Evolutionary conservation across 83 land plant species (phyloP), one percentile per base, ranked within the genome.

Genomic region (Picea abies): DNA sequence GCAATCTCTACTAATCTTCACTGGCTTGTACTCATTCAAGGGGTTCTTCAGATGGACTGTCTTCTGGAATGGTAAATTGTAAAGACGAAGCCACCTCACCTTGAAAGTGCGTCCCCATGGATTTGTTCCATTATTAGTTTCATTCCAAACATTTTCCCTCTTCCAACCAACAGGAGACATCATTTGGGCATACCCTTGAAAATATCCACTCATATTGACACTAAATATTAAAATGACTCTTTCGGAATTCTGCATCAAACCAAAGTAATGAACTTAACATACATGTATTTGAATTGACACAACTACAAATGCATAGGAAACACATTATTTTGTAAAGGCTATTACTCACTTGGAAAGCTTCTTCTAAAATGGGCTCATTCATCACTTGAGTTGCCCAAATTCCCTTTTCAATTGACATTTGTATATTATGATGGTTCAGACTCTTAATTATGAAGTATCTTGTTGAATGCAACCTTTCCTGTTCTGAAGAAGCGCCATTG

Each of bases 111-210:
- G 89, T 32, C 97, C 97, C 97, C 97, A 95, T 16, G 94, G 94
- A 83, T 89, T 92, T 72, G 84, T 81, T 32, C 92, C 90, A 82
- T 86, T 92, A 84, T 80, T 88, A 35, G 92, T 92, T 85, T 90
- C 95, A 89, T 88, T 93, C 97, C 97, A 95, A 81, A 95, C 88
- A 84, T 89, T 88, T 15, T 89, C 93, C 70, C 91, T 88, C 64
- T 93, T 86, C 88, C 92, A 94, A 16, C 97, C 97, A 82, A 91
- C 91, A 66, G 95, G 93, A 70, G 97, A 93, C 84, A 89, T 90
- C 97, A 95, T 95, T 82, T 89, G 91, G 63, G 97, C 95, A 93
- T 93, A 95, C 16, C 97, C 97, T 95, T 95, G 97, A 86, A 95
- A 95, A 84, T 90, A 92, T 26, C 97, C 95, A 90, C 97, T 95